Evolutionary conservation across 257 asterid species (phyloP).

Genomic region (Nicotiana tabacum): DNA sequence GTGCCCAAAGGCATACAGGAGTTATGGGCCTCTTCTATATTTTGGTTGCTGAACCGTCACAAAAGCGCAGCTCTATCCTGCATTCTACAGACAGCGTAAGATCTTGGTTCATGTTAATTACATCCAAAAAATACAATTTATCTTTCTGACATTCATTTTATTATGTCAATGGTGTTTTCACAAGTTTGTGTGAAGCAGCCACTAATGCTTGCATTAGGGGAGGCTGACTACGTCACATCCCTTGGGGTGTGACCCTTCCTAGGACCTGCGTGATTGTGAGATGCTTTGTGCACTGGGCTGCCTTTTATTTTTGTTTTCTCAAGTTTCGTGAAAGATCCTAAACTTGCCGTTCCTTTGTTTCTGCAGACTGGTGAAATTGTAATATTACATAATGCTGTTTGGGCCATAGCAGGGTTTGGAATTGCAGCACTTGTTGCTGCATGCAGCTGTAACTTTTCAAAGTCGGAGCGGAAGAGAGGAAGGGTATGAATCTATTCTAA

Average conservation of each 20-base stretch:
- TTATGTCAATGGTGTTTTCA: background rate
- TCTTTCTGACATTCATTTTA: background rate
- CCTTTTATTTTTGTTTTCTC: background rate
- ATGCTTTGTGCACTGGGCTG: too few relatives aligned
- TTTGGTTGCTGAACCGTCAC: conserved; percentile 48
- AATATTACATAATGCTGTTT: conserved; percentile 13
- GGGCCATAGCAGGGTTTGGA: conserved; percentile 31
- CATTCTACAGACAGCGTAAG: conserved; percentile 38
- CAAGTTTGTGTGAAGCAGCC: background rate
- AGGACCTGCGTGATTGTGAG: too few relatives aligned
- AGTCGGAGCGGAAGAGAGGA: conserved; percentile 25
- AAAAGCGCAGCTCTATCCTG: conserved; percentile 13
- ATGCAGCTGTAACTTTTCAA: conserved; percentile 9
- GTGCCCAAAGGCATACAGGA: conserved; percentile 52
- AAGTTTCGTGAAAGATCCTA: background rate
- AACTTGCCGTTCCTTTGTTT: background rate
- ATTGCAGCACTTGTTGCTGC: conserved; percentile 20
- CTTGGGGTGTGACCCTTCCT: too few relatives aligned
- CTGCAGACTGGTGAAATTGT: conserved; percentile 31
- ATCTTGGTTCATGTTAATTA: background rate
- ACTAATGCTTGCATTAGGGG: too few relatives aligned
- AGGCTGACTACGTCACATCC: too few relatives aligned
- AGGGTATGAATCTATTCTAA: conserved; percentile 35
- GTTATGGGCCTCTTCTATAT: conserved; percentile 93
- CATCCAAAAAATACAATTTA: too few relatives aligned